These are phyloP conservation scores for Allium fistulosum DNA, from an alignment of 106 monocot species.

Conservation along the genomic window DNA sequence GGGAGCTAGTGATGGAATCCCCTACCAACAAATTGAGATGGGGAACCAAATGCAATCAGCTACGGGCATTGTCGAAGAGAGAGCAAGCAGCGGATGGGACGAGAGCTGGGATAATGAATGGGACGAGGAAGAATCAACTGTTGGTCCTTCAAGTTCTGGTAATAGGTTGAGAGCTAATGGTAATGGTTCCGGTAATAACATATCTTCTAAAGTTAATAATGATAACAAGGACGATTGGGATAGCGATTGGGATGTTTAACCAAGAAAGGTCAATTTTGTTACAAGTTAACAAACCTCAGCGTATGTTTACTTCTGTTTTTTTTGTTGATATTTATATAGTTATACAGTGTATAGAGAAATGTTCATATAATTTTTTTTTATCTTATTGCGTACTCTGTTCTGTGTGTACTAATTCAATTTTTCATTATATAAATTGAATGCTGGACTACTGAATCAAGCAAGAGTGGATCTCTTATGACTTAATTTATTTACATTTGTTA, in stretches of 20 bases:
- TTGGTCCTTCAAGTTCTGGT: slow-evolving; percentile 11
- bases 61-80: slow-evolving; percentile 4
- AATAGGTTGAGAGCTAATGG: neutral
- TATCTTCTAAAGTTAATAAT: slow-evolving; percentile 28
- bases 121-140: slow-evolving; percentile 50
- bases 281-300: no score
- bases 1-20: slow-evolving; percentile 25
- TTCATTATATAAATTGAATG: no score
- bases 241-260: slow-evolving; percentile 66
- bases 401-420: no score
- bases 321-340: no score
- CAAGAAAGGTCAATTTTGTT: no score
- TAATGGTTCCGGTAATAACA: slow-evolving; percentile 27
- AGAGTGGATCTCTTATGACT: no score
- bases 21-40: slow-evolving; percentile 72
- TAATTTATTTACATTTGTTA: no score
- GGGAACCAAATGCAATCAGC: slow-evolving; percentile 13
- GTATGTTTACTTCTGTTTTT: no score
- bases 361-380: no score
- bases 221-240: slow-evolving; percentile 58
- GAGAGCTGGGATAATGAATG: slow-evolving; percentile 71
- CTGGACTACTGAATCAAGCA: no score
- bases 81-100: slow-evolving; percentile 38
- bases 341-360: no score
- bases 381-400: no score